Percentiles rank a stretch among this genome's conserved stretches.
phyloP scores from a whole-genome alignment of 2,329 filamentous ascomycete species.

The Cladobotryum protrusum region DNA sequence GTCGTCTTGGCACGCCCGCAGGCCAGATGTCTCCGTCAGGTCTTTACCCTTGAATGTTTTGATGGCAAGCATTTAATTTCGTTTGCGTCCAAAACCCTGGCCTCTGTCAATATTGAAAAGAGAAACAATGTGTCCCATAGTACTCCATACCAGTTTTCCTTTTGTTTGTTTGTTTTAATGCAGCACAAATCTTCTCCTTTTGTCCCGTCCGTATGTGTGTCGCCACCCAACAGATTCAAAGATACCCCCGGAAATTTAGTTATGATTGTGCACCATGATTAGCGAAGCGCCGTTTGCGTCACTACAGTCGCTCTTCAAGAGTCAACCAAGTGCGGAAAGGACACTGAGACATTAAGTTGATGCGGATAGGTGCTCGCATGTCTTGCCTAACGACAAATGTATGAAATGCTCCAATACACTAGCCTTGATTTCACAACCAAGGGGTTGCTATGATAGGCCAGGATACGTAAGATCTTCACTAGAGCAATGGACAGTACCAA shows the following conservation, averaged over 20 bases:
- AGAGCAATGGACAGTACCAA: conserved; percentile 3
- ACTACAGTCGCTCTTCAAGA: neutral
- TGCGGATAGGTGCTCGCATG: conserved; percentile 1
- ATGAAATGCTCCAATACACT: neutral
- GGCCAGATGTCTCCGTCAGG: too few relatives aligned
- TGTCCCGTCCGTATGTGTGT: neutral
- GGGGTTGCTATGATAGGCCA: neutral
- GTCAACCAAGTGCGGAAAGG: neutral
- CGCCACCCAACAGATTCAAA: too few relatives aligned
- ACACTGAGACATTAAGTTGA: neutral
- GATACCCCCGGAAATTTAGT: too few relatives aligned
- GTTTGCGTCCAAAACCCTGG: too few relatives aligned
- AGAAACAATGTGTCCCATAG: neutral
- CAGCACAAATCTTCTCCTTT: neutral
- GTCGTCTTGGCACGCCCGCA: too few relatives aligned
- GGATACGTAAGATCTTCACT: neutral
- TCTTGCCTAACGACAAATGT: neutral
- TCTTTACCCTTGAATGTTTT: too few relatives aligned
- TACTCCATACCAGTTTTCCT: neutral
- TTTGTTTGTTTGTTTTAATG: neutral
- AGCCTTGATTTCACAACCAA: neutral
- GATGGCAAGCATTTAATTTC: too few relatives aligned
- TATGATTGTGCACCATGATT: too few relatives aligned
- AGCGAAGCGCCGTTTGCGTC: neutral
- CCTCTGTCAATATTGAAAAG: too few relatives aligned